Evolutionary conservation across 2,329 filamentous ascomycete genomes (phyloP).

Genomic region (Rosellinia necatrix): DNA sequence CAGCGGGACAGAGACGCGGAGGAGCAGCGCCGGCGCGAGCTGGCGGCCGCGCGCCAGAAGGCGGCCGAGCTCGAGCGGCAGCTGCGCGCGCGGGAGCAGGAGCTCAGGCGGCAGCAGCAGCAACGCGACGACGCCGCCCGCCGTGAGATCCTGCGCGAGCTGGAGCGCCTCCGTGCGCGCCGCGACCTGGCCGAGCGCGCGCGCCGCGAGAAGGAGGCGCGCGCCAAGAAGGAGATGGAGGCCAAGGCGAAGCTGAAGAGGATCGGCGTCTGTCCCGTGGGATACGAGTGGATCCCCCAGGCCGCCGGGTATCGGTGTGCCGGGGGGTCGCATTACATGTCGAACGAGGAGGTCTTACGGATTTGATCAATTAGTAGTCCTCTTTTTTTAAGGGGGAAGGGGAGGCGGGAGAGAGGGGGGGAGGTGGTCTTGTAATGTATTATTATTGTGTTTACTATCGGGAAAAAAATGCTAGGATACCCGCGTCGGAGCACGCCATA

Average conservation of each 20-base stretch:
- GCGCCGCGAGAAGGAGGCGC: slow-evolving; percentile 43
- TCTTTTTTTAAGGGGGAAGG: too few species aligned
- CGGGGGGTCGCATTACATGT: slow-evolving; percentile 31
- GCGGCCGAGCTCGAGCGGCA: slow-evolving; percentile 27
- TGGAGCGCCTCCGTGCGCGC: slow-evolving; percentile 19
- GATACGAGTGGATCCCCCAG: slow-evolving; percentile 47
- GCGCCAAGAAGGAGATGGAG: slow-evolving; percentile 45
- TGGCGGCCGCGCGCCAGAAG: slow-evolving; percentile 38
- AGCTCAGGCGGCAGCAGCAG: slow-evolving; percentile 42
- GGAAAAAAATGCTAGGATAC: too few species aligned
- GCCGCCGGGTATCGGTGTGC: slow-evolving; percentile 29
- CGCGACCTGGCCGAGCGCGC: slow-evolving; percentile 20
- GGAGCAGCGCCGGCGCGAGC: slow-evolving; percentile 42
- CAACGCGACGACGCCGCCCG: slow-evolving; percentile 42
- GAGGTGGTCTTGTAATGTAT: too few species aligned
- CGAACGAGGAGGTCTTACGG: slow-evolving; percentile 10
- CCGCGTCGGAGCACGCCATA: too few species aligned
- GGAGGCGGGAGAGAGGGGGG: too few species aligned
- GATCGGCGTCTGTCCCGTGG: slow-evolving; percentile 60
- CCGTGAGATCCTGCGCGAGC: slow-evolving; percentile 24
- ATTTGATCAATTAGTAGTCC: background rate
- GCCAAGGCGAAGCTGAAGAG: slow-evolving; percentile 53
- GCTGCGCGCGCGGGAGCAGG: slow-evolving; percentile 36
- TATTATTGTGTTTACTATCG: too few species aligned
- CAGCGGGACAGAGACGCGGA: slow-evolving; percentile 52